Evolutionary conservation across 176 grass and related monocot species (phyloP), one percentile per base, ranked within the genome.

Genomic region (Carex myosuroides): DNA sequence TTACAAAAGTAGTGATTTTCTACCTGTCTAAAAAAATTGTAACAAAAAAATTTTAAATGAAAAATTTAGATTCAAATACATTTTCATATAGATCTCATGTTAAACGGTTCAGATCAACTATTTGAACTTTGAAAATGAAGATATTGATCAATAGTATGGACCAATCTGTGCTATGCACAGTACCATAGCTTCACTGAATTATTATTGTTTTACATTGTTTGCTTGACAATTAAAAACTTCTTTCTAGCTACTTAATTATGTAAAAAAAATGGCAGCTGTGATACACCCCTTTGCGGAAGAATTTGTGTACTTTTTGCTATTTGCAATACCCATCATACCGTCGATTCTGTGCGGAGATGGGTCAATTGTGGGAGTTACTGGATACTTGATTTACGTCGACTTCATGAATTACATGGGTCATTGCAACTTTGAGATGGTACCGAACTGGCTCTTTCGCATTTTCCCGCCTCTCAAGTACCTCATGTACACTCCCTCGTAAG

Each of bases 351-450:
- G 37, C 0, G 84, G 90, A 68, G 78, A 72, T 24, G 70, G 79
- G 21, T 94, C 90, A 60, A 88, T 94, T 18, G 1, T 87, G 22
- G 60, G 83, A 20, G 29, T 91, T 11, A 2, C 84, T 26, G 83
- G 85, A 0, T 97, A 94, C 11, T 8, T 94, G 26, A 6, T 79
- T 41, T 98, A 93, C 80, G 85, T 94, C 32, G 95, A 98, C 63
- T 94, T 98, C 72, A 98, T 98, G 95, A 98, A 98, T 79, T 94
- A 98, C 71, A 87, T 98, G 92, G 90, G 95, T 0, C 95, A 98
- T 63, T 94, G 95, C 86, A 98, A 98, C 85, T 98, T 98, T 55
- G 95, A 98, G 72, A 53, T 91, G 81, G 89, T 98, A 13, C 95
- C 95, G 2, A 94, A 37, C 46, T 91, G 87, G 90, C 67, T 98